Evolutionary conservation across 805 yeast species (phyloP).

Genomic region (Teunomyces funiuensis): DNA sequence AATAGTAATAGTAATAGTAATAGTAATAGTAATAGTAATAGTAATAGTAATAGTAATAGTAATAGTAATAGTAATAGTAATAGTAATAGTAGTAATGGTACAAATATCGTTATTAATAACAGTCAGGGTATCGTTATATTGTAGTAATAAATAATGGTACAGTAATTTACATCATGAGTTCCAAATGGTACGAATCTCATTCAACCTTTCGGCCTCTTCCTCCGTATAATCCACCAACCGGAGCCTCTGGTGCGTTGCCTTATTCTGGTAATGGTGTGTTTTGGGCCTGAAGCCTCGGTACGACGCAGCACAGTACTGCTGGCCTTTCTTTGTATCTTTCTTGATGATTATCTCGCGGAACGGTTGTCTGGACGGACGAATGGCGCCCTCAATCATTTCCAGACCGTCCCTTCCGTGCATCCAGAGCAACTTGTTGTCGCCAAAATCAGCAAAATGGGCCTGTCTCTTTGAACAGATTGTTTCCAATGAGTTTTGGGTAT

Average conservation of each 20-base stretch:
- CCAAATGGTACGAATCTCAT: background rate
- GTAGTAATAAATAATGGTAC: too few relatives aligned
- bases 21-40: too few relatives aligned
- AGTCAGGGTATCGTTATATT: too few relatives aligned
- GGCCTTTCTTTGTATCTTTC: background rate
- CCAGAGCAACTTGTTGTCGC: slow-evolving; percentile 10
- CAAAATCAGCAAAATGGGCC: slow-evolving; percentile 12
- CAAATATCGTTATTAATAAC: too few relatives aligned
- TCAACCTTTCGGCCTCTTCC: background rate
- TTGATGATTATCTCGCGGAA: slow-evolving; percentile 7
- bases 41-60: too few relatives aligned
- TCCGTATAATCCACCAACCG: background rate
- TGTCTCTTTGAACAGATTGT: slow-evolving; percentile 9
- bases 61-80: too few relatives aligned
- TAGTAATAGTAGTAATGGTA: too few relatives aligned
- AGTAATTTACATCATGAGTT: too few relatives aligned
- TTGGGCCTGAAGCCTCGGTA: background rate
- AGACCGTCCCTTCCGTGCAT: slow-evolving; percentile 6
- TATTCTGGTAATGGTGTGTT: background rate
- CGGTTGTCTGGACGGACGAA: slow-evolving; percentile 12
- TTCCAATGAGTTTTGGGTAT: slow-evolving; percentile 5
- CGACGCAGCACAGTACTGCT: slow-evolving; percentile 1
- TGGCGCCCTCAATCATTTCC: slow-evolving; percentile 8
- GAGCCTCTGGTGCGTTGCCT: background rate
- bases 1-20: too few relatives aligned